Evolutionary conservation across 2,329 filamentous ascomycete species (phyloP).

Genomic region (Cryphonectria japonica): DNA sequence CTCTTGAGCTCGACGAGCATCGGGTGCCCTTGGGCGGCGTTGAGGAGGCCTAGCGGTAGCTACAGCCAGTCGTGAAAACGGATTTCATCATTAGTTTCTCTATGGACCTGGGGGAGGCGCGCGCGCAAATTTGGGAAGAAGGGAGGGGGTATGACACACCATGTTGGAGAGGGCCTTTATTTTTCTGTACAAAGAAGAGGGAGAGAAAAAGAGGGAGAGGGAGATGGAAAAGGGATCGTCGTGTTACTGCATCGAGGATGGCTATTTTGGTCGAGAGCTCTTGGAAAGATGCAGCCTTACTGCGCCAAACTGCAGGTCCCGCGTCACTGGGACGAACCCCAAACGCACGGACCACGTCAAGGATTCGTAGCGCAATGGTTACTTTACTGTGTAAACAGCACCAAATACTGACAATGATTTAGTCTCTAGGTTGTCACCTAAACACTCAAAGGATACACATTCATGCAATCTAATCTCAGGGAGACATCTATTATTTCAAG

Average conservation of each 20-base stretch:
- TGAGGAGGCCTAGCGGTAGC: conserved; percentile 81
- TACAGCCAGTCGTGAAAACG: conserved; percentile 38
- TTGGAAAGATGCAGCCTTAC: conserved; percentile 1
- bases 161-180: conserved; percentile 14
- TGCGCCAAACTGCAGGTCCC: conserved; percentile 12
- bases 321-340: conserved; percentile 23
- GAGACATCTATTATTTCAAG: conserved; percentile 1
- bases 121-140: not conserved
- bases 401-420: not conserved
- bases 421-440: not conserved
- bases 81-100: not conserved
- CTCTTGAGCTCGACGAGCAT: conserved; percentile 98
- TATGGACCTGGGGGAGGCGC: not conserved
- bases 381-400: not conserved
- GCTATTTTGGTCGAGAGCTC: not conserved
- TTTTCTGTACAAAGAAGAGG: not conserved
- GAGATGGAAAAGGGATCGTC: not conserved
- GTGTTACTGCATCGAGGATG: conserved; percentile 21
- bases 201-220: not conserved
- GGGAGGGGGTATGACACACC: conserved; percentile 15
- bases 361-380: not conserved
- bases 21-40: conserved; percentile 93
- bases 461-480: not conserved
- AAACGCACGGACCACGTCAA: conserved; percentile 23
- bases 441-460: not conserved